These are phyloP conservation scores for Phascolomyces articulosus DNA, from an alignment of 371 early-diverging fungal species.

Conservation along the genomic window DNA sequence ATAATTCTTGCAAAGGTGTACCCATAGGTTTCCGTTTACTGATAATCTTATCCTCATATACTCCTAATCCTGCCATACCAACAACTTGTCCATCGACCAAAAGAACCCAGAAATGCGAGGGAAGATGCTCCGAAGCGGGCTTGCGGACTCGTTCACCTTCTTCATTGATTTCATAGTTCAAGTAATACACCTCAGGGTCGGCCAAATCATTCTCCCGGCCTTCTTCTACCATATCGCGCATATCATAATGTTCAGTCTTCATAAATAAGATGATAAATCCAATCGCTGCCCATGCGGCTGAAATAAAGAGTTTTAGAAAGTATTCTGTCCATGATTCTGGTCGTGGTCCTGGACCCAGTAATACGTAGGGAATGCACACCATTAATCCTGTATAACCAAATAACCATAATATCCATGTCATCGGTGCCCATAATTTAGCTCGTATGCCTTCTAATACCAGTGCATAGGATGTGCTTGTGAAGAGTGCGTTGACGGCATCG, in stretches of 20 bases:
- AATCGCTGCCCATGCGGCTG: slow-evolving; percentile 37
- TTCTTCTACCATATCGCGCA: slow-evolving; percentile 34
- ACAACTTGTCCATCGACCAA: slow-evolving; percentile 32
- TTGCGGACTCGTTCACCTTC: slow-evolving; percentile 30
- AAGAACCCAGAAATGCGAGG: slow-evolving; percentile 56
- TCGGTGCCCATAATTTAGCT: slow-evolving; percentile 42
- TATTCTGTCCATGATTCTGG: slow-evolving; percentile 9
- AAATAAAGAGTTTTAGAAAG: slow-evolving; percentile 24
- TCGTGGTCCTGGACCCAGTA: background rate
- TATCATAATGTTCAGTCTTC: slow-evolving; percentile 37
- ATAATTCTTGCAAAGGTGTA: slow-evolving; percentile 28
- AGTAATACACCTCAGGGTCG: slow-evolving; percentile 45
- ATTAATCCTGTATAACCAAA: slow-evolving; percentile 32
- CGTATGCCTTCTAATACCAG: slow-evolving; percentile 48
- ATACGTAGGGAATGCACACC: slow-evolving; percentile 22
- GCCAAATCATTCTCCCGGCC: slow-evolving; percentile 39
- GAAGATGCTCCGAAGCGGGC: slow-evolving; percentile 27
- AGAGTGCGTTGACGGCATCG: slow-evolving; percentile 31
- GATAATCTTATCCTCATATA: slow-evolving; percentile 16
- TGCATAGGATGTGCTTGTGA: slow-evolving; percentile 27
- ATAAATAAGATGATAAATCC: slow-evolving; percentile 35
- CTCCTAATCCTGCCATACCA: slow-evolving; percentile 43
- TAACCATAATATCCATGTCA: slow-evolving; percentile 47
- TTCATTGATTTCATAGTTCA: slow-evolving; percentile 22
- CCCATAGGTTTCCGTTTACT: slow-evolving; percentile 4